phyloP scores from a whole-genome alignment of 495 filamentous ascomycete species.

The Zalerion maritima region DNA sequence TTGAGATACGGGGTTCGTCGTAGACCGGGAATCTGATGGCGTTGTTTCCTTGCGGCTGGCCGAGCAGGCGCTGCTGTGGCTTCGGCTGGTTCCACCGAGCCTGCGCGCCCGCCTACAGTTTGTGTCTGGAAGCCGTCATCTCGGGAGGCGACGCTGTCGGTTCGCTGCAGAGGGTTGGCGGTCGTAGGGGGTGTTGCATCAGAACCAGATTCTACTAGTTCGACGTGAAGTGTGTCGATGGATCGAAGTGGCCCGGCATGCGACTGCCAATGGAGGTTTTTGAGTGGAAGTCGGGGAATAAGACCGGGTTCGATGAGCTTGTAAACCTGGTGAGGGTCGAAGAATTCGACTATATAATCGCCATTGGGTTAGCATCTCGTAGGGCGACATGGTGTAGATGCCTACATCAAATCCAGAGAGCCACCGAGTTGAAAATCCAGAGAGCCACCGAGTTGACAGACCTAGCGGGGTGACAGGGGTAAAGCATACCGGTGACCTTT shows the following conservation, averaged over 20 bases:
- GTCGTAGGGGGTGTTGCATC: constrained; percentile 25
- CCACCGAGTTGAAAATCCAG: too few species aligned
- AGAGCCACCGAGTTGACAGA: neutral
- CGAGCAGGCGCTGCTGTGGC: constrained; percentile 9
- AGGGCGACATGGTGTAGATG: too few species aligned
- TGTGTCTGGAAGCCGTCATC: constrained; percentile 40
- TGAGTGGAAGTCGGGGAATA: constrained; percentile 67
- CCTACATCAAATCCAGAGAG: too few species aligned
- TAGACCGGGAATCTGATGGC: constrained; percentile 91
- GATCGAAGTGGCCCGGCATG: constrained; percentile 78
- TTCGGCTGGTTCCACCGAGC: constrained; percentile 21
- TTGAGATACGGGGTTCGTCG: constrained; percentile 92
- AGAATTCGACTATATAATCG: constrained; percentile 47
- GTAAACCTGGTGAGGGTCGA: constrained; percentile 79
- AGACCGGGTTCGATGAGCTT: constrained; percentile 64
- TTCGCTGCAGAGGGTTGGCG: constrained; percentile 18
- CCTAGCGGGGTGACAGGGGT: neutral
- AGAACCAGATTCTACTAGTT: constrained; percentile 49
- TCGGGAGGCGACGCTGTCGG: constrained; percentile 23
- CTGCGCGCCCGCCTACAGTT: constrained; percentile 11
- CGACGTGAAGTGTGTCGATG: constrained; percentile 81
- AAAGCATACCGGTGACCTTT: constrained; percentile 50
- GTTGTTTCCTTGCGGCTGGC: constrained; percentile 34
- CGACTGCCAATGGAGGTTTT: constrained; percentile 93
- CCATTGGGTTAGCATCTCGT: constrained; percentile 4